Evolutionary conservation across 768 basidiomycete genomes (phyloP), one percentile per base, ranked within the genome.

Genomic region (Tricholoma matsutake): DNA sequence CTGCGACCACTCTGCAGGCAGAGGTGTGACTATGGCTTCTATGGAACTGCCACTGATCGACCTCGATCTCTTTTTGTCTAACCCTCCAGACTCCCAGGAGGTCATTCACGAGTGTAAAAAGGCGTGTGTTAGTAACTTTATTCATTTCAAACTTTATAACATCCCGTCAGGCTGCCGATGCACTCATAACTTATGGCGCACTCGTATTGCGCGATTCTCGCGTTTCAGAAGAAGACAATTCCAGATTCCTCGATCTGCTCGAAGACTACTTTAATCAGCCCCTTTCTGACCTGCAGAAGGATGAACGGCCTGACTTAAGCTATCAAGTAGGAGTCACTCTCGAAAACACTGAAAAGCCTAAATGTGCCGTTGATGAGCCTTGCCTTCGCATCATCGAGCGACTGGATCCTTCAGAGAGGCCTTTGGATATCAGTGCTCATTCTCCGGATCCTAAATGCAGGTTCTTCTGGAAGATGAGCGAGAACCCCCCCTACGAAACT

Each of bases 291-390:
- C 77, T 98, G 59, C 79, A 82, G 77, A 79, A 83, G 64, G 96
- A 98, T 63, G 88, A 92, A 70, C 84, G 87, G 16, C 92, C 93
- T 0, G 92, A 97, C 65, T 77, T 92, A 10, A 86, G 90, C 58
- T 98, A 94, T 73, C 96, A 98, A 75, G 87, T 94, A 43, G 95
- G 96, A 2, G 94, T 94, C 4, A 97, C 95, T 4, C 85, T 96
- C n/a, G 94, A 96, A 75, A 94, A 96, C 72, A 98, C 94, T 2
- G 96, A 97, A 76, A 94, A 92, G 68, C 89, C 90, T 37, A 91
- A 86, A 71, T 94, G 92, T 71, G 90, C 92, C 4, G 87, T 85
- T 9, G 84, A 94, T 68, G 88, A 91, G 53, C 86, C 91, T 10
- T 98, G 96, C 70, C 80, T 92, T 43, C 78, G 79, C 41, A 80